Base-by-base conservation (phyloP, 768 basidiomycete genomes). In the Leccinum ochraceum region DNA sequence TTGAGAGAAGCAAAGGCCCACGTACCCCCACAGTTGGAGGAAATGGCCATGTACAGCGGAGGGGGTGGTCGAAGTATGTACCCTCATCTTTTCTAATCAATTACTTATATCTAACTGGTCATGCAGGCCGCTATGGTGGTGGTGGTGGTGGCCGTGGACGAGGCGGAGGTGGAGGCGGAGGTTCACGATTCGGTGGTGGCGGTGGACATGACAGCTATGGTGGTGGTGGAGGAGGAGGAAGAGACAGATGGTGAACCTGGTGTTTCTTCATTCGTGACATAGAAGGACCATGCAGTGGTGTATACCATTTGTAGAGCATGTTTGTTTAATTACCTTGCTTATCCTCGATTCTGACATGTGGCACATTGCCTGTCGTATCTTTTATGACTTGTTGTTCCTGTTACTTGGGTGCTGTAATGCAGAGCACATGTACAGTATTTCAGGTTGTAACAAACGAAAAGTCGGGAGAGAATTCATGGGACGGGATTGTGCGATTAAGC, bases 21-120 rank as follows among this genome's bases (percentile, higher is more conserved):
- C 52, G 82, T 98, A 37, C 94, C 95, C 26, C 85, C 93, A 59
- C 92, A 96, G 68, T 80, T 99, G 0, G 90, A 95, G 74, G 92
- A 97, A 77, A 96, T 97, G 95, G 83, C 83, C 1, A 87, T 87
- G 80, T 95, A 86, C 74, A 86, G 92, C 53, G 89, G 91, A 48
- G 89, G 93, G 24, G 89, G 86, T 55, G 85, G 88, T 61, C 81
- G 90, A 74, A 83, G 88, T 89, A 64, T 53, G 85, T 77, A 11
- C 2, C 46, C 3, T 57, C 46, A 4, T 57, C 6, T 20, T 20
- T 30, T 54, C 16, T 1, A 7, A n/a, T 24, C 11, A 1, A 22
- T 49, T 14, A 5, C 26, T 30, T 9, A 6, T 48, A 36, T 32
- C 63, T 16, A 63, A 56, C 2, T n/a, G 2, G 3, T 46, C 46